Evolutionary conservation across 208 protist species (phyloP), one percentile per base, ranked within the genome.

Genomic region (Leishmania aethiopica): DNA sequence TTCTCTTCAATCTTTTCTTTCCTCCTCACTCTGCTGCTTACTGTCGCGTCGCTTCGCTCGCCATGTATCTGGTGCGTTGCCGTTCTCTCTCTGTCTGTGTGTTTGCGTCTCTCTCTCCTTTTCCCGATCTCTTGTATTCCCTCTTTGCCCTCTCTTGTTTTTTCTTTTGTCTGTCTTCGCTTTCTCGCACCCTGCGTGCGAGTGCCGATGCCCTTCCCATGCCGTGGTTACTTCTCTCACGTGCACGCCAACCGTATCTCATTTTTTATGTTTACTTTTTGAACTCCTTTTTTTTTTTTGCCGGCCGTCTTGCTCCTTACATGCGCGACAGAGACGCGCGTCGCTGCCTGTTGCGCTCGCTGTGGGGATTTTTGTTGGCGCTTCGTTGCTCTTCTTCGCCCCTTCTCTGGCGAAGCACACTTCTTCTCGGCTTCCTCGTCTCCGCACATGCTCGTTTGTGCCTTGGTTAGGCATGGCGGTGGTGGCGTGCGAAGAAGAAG

Each of bases 131-230:
- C 37, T 17, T 8, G 19, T 62, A 28, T 37, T n/a, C 64, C n/a
- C 4, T 82, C 64, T 82, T 77, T 42, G 25, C 45, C 67, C 28
- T 82, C 49, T 67, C 72, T 75, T 64, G 15, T 0, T 47, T 28
- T 64, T 40, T 75, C 5, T n/a, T 75, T 11, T 74, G 28, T 72
- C 11, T 35, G 8, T 71, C 17, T 22, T 55, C 11, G 42, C 42
- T 3, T 80, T 35, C 71, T 73, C 40, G 22, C 57, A 62, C 25
- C 28, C 25, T 62, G 10, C 32, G 7, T 15, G 25, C 8, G 57
- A n/a, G 57, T n/a, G 25, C 57, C 57, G 25, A 62, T 11, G 17
- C 57, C 25, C 7, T 62, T n/a, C 57, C 28, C 25, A 19, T 19
- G 51, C 51, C 11, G 17, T 22, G 15, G 3, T 55, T 22, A 11